Percentiles rank a stretch among this genome's conserved stretches.
phyloP scores from a whole-genome alignment of 1,284 basidiomycete genomes.

The Phellopilus nigrolimitatus region DNA sequence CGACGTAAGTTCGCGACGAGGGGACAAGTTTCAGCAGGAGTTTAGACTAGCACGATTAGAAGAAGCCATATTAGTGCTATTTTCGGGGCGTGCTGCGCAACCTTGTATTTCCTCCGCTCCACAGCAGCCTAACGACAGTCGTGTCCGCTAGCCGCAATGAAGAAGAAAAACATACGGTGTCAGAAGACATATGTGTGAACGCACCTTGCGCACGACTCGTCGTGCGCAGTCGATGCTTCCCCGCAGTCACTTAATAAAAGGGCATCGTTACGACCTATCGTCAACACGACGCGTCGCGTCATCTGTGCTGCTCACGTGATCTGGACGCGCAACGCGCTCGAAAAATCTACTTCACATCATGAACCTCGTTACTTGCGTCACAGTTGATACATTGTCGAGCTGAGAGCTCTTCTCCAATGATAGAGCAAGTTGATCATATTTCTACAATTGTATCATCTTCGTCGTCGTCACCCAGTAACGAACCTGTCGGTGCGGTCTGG shows the following conservation, averaged over 20 bases:
- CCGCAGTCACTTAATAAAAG: too few species aligned
- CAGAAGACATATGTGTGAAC: too few species aligned
- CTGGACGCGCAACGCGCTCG: too few species aligned
- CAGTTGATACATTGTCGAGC: background rate
- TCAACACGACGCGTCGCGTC: background rate
- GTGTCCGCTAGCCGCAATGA: background rate
- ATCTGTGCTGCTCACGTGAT: background rate
- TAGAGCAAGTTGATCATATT: conserved; percentile 32
- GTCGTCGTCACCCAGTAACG: conserved; percentile 26
- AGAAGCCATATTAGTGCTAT: too few species aligned
- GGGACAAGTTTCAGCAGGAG: too few species aligned
- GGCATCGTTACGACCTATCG: background rate
- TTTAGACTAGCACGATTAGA: too few species aligned
- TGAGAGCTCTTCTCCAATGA: background rate
- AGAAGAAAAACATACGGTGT: background rate
- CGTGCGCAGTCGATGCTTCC: too few species aligned
- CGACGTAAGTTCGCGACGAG: too few species aligned
- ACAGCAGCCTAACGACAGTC: background rate
- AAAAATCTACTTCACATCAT: too few species aligned
- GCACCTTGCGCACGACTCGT: too few species aligned
- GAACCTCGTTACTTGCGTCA: background rate
- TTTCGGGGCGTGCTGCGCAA: too few species aligned
- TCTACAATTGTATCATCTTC: conserved; percentile 55
- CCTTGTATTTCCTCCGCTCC: too few species aligned
- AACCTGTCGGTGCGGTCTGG: conserved; percentile 26